These are phyloP conservation scores for Pleurotus pulmonarius DNA, from an alignment of 768 basidiomycete genomes.

Conservation along the genomic window DNA sequence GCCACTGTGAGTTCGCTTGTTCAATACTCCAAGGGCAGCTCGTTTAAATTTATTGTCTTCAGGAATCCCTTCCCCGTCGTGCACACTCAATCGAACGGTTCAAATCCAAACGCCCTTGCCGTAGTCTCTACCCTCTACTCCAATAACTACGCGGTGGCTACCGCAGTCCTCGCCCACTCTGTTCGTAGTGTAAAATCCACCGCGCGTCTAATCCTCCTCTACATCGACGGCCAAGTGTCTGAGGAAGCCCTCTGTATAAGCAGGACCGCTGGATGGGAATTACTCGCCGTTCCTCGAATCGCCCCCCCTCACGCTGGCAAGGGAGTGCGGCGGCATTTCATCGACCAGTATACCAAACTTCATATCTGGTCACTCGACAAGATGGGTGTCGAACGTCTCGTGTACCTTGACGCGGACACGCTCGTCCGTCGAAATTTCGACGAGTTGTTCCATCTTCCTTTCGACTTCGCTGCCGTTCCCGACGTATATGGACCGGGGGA, in stretches of 20 bases:
- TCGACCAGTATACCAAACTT: slow-evolving; percentile 42
- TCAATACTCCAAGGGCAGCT: not conserved
- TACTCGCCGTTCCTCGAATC: slow-evolving; percentile 29
- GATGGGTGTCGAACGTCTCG: slow-evolving; percentile 24
- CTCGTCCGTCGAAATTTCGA: slow-evolving; percentile 38
- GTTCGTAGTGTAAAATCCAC: slow-evolving; percentile 18
- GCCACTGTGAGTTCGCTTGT: slow-evolving; percentile 16
- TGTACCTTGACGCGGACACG: slow-evolving; percentile 41
- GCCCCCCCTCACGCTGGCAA: slow-evolving; percentile 32
- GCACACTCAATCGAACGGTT: not conserved
- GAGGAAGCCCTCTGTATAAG: slow-evolving; percentile 33
- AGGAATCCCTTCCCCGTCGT: slow-evolving; percentile 16
- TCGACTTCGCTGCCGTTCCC: slow-evolving; percentile 36
- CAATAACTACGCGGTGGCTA: slow-evolving; percentile 23
- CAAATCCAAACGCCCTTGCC: slow-evolving; percentile 14
- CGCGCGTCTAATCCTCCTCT: slow-evolving; percentile 22
- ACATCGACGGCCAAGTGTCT: slow-evolving; percentile 30
- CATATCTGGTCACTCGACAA: slow-evolving; percentile 34
- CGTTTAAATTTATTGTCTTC: not conserved
- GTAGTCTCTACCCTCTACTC: slow-evolving; percentile 25
- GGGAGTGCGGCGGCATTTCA: slow-evolving; percentile 29
- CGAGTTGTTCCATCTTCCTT: slow-evolving; percentile 39
- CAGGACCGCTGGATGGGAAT: slow-evolving; percentile 34
- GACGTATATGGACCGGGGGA: slow-evolving; percentile 27
- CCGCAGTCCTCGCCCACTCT: slow-evolving; percentile 25